Evolutionary conservation across 2,329 filamentous ascomycete genomes (phyloP).

Genomic region (Teratosphaeria zuluensis): DNA sequence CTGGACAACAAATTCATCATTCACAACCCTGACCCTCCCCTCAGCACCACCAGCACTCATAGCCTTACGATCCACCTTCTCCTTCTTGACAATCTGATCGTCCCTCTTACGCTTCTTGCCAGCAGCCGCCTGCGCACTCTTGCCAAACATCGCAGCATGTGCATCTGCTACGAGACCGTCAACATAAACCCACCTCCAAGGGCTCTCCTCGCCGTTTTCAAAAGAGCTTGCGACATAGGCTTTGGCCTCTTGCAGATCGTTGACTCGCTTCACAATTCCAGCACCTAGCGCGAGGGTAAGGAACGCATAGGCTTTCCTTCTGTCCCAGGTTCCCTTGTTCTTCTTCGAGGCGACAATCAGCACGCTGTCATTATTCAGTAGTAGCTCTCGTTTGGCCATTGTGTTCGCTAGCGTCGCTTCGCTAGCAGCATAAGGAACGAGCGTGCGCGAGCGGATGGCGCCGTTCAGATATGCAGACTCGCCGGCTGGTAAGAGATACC

Average conservation of each 20-base stretch:
- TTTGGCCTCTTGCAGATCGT: constrained; percentile 56
- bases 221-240: constrained; percentile 29
- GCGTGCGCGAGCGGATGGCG: constrained; percentile 63
- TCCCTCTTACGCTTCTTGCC: constrained; percentile 37
- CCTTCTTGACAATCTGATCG: constrained; percentile 22
- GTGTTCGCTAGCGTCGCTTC: constrained; percentile 47
- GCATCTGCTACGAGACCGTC: constrained; percentile 53
- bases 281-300: constrained; percentile 71
- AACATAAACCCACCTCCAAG: constrained; percentile 72
- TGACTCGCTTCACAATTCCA: constrained; percentile 52
- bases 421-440: constrained; percentile 52
- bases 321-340: constrained; percentile 46
- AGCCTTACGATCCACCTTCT: constrained; percentile 10
- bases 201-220: constrained; percentile 43
- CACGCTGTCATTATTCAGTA: constrained; percentile 51
- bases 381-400: constrained; percentile 36
- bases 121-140: constrained; percentile 16
- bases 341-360: constrained; percentile 55
- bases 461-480: constrained; percentile 67
- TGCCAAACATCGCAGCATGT: constrained; percentile 40
- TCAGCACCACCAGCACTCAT: constrained; percentile 25
- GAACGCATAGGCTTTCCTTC: constrained; percentile 66
- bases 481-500: constrained; percentile 79
- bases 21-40: constrained; percentile 56
- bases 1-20: constrained; percentile 82